phyloP scores from a whole-genome alignment of 495 filamentous ascomycete species.

The Penicillium lagena region DNA sequence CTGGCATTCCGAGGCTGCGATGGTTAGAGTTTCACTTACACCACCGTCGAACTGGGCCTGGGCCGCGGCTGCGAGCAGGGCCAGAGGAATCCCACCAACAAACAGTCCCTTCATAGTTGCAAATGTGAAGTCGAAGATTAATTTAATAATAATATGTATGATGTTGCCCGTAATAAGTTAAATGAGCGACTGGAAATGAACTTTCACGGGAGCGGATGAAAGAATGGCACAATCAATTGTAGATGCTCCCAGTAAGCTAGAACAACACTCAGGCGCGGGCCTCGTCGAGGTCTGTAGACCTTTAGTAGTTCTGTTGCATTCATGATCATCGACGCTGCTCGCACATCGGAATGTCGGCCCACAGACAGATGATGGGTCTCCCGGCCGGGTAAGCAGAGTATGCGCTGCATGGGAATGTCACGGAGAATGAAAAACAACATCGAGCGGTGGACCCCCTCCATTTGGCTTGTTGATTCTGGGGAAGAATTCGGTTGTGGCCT shows the following conservation, averaged over 20 bases:
- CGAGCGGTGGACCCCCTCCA: too few relatives aligned
- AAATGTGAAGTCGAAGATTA: too few relatives aligned
- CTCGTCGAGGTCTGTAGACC: slow-evolving; percentile 9
- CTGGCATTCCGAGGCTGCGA: not conserved
- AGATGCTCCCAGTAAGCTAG: slow-evolving; percentile 2
- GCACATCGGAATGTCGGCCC: slow-evolving; percentile 13
- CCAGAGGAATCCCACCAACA: slow-evolving; percentile 31
- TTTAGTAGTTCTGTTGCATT: slow-evolving; percentile 21
- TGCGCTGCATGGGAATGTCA: slow-evolving; percentile 15
- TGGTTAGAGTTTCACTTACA: not conserved
- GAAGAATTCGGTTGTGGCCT: slow-evolving; percentile 8
- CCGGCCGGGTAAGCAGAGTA: not conserved
- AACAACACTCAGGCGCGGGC: not conserved
- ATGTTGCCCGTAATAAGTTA: slow-evolving; percentile 4
- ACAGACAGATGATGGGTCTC: not conserved
- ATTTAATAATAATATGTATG: not conserved
- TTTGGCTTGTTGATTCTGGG: not conserved
- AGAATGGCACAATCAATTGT: slow-evolving; percentile 15
- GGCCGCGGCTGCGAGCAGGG: slow-evolving; percentile 31
- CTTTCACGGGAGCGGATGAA: slow-evolving; percentile 11
- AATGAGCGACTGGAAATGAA: slow-evolving; percentile 24
- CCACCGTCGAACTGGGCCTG: slow-evolving; percentile 20
- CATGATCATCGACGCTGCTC: slow-evolving; percentile 7
- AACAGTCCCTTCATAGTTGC: slow-evolving; percentile 31
- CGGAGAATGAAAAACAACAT: slow-evolving; percentile 15